Base-by-base conservation (phyloP, 1,284 basidiomycete genomes). In the Leucoagaricus sp. region DNA sequence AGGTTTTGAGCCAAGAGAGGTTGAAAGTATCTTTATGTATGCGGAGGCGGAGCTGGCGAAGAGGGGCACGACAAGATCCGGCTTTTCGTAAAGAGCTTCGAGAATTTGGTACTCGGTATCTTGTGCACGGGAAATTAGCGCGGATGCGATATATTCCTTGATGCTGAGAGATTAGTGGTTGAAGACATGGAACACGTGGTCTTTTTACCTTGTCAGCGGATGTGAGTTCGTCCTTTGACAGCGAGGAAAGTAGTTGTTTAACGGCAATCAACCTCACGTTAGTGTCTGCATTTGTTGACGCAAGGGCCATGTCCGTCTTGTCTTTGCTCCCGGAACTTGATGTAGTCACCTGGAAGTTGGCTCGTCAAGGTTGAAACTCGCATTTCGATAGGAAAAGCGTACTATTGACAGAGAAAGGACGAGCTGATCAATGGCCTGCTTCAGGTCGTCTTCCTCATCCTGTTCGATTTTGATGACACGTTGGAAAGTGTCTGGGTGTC, bases 101-200 rank as follows among this genome's bases (percentile, higher is more conserved):
- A 94, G 69, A 8, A 96, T 89, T 0, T 70, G 63, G 1, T 73
- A 60, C 33, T 84, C 79, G 3, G 79, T 75, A 64, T 96, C 94
- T 48, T 85, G 79, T 2, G 91, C 67, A 1, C 91, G 83, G 12
- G 84, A 79, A 17, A 86, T 64, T 5, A 90, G 71, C 1, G 84
- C 82, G 7, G 78, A 76, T 29, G 73, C 74, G 17, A 84, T 68
- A 2, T 82, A 77, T 49, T 77, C 72, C 83, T 85, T 17, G 4
- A 34, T 5, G 15, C 12, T 23, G 47, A 10, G 17, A 34, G 13
- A 15, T 8, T 33, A 21, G 4, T 36, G 17, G 19, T 34, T 25
- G 13, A 17, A 34, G 7, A 29, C 8, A 29, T 57, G 31, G 13
- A 31, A 23, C 38, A n/a, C n/a, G n/a, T n/a, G n/a, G n/a, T n/a